Evolutionary conservation across 768 basidiomycete genomes (phyloP).

Genomic region (Tricholomella constricta): DNA sequence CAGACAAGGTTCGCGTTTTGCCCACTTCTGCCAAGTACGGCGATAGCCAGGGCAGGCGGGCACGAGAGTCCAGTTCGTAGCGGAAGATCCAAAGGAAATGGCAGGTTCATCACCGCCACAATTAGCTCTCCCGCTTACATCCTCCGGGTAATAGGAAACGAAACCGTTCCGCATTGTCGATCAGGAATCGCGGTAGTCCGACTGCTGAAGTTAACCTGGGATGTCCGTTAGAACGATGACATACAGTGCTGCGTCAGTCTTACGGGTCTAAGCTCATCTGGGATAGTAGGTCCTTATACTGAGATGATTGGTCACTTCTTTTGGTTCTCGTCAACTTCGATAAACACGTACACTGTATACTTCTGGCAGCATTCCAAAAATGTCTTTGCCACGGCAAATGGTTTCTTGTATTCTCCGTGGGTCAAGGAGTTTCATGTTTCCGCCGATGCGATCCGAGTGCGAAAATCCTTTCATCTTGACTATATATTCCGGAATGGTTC

Average conservation of each 20-base stretch:
- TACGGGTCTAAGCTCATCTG: constrained; percentile 56
- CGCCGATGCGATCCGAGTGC: constrained; percentile 62
- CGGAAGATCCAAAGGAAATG: not conserved
- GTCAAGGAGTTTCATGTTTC: constrained; percentile 45
- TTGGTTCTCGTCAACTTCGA: not conserved
- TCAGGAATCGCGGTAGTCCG: constrained; percentile 51
- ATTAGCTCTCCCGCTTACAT: constrained; percentile 38
- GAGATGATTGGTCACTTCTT: constrained; percentile 4
- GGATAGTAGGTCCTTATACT: constrained; percentile 55
- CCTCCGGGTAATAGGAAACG: constrained; percentile 58
- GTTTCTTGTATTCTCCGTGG: constrained; percentile 55
- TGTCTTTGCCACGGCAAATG: constrained; percentile 62
- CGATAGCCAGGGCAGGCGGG: too few species aligned
- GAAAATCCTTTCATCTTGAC: constrained; percentile 64
- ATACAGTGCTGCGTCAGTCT: constrained; percentile 17
- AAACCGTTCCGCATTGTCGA: constrained; percentile 52
- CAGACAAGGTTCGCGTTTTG: too few species aligned
- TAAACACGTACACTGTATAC: constrained; percentile 49
- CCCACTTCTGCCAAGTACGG: too few species aligned
- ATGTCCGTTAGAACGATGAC: not conserved
- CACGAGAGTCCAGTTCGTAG: not conserved
- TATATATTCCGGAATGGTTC: constrained; percentile 55
- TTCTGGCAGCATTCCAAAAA: constrained; percentile 68
- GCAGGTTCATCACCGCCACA: not conserved
- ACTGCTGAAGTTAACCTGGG: constrained; percentile 46